Evolutionary conservation across 208 protist genomes (phyloP).

Genomic region (Leishmania lainsoni): DNA sequence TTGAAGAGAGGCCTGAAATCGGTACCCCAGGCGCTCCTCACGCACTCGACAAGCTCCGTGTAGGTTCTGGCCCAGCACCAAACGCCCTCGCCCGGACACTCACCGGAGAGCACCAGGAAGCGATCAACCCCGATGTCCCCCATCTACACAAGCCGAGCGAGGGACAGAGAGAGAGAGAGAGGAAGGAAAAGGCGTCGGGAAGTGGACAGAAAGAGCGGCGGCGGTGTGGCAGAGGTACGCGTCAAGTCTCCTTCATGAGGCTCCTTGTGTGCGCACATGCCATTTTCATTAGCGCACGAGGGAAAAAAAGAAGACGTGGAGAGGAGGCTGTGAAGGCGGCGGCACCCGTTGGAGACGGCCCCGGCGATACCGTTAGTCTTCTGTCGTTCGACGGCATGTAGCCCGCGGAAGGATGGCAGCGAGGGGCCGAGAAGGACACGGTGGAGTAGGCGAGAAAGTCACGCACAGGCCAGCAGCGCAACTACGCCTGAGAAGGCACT

Average conservation of each 20-base stretch:
- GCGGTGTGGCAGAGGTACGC: background rate
- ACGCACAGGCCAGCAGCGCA: background rate
- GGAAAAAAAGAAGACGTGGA: too few relatives aligned
- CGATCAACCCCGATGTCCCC: background rate
- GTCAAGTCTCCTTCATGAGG: background rate
- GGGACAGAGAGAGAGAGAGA: background rate
- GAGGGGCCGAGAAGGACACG: background rate
- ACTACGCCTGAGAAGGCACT: background rate
- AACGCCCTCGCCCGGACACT: slow-evolving; percentile 16
- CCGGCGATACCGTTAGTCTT: background rate
- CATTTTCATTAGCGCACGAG: background rate
- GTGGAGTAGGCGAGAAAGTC: background rate
- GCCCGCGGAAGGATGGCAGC: background rate
- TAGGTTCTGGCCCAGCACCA: slow-evolving; percentile 17
- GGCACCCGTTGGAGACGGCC: background rate
- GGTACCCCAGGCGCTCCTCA: slow-evolving; percentile 1
- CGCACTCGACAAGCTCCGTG: slow-evolving; percentile 15
- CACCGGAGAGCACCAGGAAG: slow-evolving; percentile 16
- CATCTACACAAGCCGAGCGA: background rate
- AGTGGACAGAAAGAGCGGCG: background rate
- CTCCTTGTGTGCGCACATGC: background rate
- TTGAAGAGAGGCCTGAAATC: slow-evolving; percentile 8
- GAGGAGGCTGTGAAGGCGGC: background rate
- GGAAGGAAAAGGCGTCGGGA: background rate
- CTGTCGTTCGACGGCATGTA: background rate